Conservation (phyloP, 805 yeast genomes). For the Ogataea kodamae region DNA sequence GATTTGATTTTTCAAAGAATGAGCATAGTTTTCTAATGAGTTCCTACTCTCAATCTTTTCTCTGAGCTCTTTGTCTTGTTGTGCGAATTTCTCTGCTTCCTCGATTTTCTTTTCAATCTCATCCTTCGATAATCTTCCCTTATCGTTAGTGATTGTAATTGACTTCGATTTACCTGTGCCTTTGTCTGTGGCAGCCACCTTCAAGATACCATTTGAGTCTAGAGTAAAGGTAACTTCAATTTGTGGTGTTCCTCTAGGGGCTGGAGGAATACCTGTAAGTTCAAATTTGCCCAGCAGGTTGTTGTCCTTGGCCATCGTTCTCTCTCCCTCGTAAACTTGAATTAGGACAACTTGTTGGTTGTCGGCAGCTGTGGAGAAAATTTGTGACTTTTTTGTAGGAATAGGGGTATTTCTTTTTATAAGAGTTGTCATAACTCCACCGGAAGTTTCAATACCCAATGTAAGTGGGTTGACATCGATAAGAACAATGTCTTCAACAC, state of each 20-base stretch:
- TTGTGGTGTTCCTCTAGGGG: constrained; percentile 91
- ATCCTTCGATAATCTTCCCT: constrained; percentile 90
- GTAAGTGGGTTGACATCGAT: constrained; percentile 94
- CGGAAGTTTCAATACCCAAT: constrained; percentile 93
- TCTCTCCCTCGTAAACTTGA: constrained; percentile 95
- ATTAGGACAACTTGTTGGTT: constrained; percentile 94
- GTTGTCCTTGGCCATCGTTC: constrained; percentile 92
- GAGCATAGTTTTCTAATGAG: constrained; percentile 83
- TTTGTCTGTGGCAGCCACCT: constrained; percentile 85
- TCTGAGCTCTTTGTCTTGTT: constrained; percentile 82
- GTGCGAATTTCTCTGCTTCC: constrained; percentile 93
- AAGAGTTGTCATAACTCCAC: constrained; percentile 96
- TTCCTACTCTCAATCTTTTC: constrained; percentile 87
- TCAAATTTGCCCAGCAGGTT: constrained; percentile 85
- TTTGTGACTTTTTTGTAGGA: constrained; percentile 93
- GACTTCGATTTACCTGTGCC: constrained; percentile 92
- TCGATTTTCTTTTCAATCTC: constrained; percentile 97
- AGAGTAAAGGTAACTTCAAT: constrained; percentile 85
- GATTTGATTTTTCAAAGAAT: constrained; percentile 67
- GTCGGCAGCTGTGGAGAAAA: constrained; percentile 93
- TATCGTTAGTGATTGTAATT: constrained; percentile 88
- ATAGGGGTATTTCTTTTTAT: constrained; percentile 93
- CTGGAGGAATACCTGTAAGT: constrained; percentile 82
- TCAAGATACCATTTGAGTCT: constrained; percentile 84
- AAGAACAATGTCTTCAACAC: constrained; percentile 84